These are phyloP conservation scores for Theobroma grandiflorum DNA, from an alignment of 441 rosid species.

Conservation along the genomic window DNA sequence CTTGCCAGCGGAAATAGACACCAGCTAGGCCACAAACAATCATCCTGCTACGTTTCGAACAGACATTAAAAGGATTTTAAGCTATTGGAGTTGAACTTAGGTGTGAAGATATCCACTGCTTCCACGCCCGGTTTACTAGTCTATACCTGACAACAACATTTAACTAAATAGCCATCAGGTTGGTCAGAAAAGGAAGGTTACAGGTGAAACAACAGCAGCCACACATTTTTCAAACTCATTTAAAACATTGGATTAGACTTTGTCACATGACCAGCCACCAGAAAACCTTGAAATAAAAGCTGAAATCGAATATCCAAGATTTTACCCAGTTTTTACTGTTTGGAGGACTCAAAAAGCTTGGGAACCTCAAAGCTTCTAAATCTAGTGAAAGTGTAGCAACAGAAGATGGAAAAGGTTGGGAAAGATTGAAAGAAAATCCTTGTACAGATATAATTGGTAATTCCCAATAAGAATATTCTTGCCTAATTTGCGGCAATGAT, in stretches of 20 bases:
- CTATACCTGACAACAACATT: not conserved
- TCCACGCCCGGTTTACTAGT: not conserved
- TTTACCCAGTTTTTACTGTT: not conserved
- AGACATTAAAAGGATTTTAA: too few relatives aligned
- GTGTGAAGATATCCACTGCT: not conserved
- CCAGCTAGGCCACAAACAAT: too few relatives aligned
- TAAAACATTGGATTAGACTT: not conserved
- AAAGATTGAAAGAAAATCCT: not conserved
- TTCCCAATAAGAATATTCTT: not conserved
- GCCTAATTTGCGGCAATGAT: not conserved
- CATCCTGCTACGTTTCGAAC: too few relatives aligned
- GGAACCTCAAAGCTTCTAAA: not conserved
- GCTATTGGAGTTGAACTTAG: not conserved
- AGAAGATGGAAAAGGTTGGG: not conserved
- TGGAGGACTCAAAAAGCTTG: not conserved
- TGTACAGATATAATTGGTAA: not conserved
- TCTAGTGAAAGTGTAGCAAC: too few relatives aligned
- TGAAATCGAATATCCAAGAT: not conserved
- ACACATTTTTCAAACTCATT: constrained; percentile 1
- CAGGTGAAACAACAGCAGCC: not conserved
- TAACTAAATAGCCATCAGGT: not conserved
- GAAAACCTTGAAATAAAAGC: not conserved
- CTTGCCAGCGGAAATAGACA: not conserved
- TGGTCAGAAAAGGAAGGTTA: not conserved
- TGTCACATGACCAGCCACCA: not conserved